Evolutionary conservation across 2,329 filamentous ascomycete genomes (phyloP), one percentile per base, ranked within the genome.

Genomic region (Dactylellina parvicollis): DNA sequence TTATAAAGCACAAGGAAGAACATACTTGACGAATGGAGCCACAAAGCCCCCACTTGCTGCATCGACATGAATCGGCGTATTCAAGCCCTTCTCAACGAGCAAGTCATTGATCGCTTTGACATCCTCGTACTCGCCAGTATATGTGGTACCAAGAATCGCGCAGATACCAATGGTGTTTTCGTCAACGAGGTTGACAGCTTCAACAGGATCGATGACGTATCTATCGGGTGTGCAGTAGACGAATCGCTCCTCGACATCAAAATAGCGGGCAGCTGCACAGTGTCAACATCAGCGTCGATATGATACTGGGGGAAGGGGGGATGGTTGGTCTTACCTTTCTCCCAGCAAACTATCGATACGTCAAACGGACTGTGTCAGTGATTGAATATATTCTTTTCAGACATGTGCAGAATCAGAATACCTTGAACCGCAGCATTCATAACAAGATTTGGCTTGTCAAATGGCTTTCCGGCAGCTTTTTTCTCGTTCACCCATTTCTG

Each of bases 371-470:
- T n/a, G n/a, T n/a, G 1, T 12, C 20, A 1, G 44, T 56, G 3
- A 42, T 14, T 14, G n/a, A 9, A 44, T 28, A 3, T 24, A 50
- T 34, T 49, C 28, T 16, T 9, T 22, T 44, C 24, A 57, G 56
- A 10, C n/a, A 30, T 26, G 8, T 32, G 12, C 7, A 10, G 2
- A n/a, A 36, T n/a, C 20, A 10, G 24, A 32, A 62, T 36, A 40
- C 97, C 94, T 82, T 98, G 94, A 1, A 97, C 94, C 30, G 94
- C 93, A 24, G 91, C 92, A 78, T 91, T 95, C 94, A 98, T 97
- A 84, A 98, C 84, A 74, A 98, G 89, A 82, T 98, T 98, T 62
- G 94, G 94, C 46, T 86, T 86, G 75, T 92, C 91, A 73, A 81
- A 86, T 61, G 92, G 86, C 83, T 96, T 95, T 74, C 92, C 93